These are phyloP conservation scores for Puya raimondii DNA, from an alignment of 176 grass and related monocot genomes.

Conservation along the genomic window DNA sequence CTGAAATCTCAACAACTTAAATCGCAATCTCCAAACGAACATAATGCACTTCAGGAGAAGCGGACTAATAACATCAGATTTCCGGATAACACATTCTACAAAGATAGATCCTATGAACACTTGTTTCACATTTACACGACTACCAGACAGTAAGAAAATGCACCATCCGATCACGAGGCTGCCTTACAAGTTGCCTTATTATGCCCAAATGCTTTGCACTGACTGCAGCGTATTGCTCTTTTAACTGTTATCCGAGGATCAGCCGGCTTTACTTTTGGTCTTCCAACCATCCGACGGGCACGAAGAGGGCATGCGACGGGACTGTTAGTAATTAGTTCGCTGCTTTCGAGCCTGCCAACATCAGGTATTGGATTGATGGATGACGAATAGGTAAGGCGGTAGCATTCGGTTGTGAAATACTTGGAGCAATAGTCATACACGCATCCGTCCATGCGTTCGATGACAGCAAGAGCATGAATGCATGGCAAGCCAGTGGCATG, in stretches of 20 bases:
- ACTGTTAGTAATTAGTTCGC: slow-evolving; percentile 27
- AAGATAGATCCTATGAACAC: no score
- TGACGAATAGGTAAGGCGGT: slow-evolving; percentile 53
- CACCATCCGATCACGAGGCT: no score
- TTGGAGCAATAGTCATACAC: slow-evolving; percentile 72
- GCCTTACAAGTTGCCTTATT: slow-evolving; percentile 87
- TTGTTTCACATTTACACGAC: no score
- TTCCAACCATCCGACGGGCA: slow-evolving; percentile 60
- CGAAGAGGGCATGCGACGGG: slow-evolving; percentile 30
- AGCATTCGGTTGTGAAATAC: slow-evolving; percentile 64
- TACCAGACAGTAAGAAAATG: no score
- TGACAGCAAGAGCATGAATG: slow-evolving; percentile 72
- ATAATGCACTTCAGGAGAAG: no score
- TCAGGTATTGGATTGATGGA: slow-evolving; percentile 88
- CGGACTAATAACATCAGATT: no score
- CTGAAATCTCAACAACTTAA: no score
- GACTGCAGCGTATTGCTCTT: slow-evolving; percentile 69
- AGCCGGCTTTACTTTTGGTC: slow-evolving; percentile 79
- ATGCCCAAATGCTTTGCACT: slow-evolving; percentile 71
- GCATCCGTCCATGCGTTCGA: slow-evolving; percentile 38
- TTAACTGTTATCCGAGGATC: slow-evolving; percentile 77
- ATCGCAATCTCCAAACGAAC: no score
- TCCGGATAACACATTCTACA: no score
- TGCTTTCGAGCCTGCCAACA: slow-evolving; percentile 34
- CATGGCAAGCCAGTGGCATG: slow-evolving; percentile 69